Conservation (phyloP, 2,329 filamentous ascomycete genomes). For the Aspergillus unguis region DNA sequence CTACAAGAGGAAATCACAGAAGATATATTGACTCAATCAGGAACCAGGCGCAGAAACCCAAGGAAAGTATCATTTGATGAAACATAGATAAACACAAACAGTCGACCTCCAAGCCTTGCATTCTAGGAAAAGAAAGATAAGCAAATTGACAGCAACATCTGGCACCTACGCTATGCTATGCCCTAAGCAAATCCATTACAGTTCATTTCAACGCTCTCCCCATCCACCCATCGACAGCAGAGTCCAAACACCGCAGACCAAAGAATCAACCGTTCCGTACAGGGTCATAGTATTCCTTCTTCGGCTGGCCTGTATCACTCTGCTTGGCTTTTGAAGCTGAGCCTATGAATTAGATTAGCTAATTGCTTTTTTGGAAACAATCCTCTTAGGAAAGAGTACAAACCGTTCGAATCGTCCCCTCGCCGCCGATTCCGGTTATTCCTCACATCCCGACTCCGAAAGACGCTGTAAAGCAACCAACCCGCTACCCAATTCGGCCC, state of each 20-base stretch:
- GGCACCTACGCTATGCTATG: background rate
- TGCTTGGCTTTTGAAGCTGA: too few species aligned
- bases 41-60: too few species aligned
- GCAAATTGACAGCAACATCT: background rate
- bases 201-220: background rate
- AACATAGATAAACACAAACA: background rate
- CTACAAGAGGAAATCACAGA: too few species aligned
- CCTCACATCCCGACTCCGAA: slow-evolving; percentile 45
- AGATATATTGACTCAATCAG: too few species aligned
- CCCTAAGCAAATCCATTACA: background rate
- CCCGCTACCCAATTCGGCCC: slow-evolving; percentile 47
- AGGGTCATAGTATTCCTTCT: slow-evolving; percentile 42
- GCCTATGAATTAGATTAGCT: too few species aligned
- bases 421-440: slow-evolving; percentile 46
- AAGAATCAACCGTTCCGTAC: slow-evolving; percentile 33
- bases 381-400: background rate
- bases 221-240: background rate
- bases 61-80: too few species aligned
- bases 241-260: background rate
- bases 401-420: slow-evolving; percentile 25
- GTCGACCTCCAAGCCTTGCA: background rate
- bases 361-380: too few species aligned
- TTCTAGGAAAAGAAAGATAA: background rate
- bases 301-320: slow-evolving; percentile 24
- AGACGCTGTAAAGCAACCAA: slow-evolving; percentile 48